Percentiles rank a stretch among this genome's conserved stretches.
Evolutionary conservation across 129 eudicot species (phyloP).

Genomic region (Ambrosia artemisiifolia): DNA sequence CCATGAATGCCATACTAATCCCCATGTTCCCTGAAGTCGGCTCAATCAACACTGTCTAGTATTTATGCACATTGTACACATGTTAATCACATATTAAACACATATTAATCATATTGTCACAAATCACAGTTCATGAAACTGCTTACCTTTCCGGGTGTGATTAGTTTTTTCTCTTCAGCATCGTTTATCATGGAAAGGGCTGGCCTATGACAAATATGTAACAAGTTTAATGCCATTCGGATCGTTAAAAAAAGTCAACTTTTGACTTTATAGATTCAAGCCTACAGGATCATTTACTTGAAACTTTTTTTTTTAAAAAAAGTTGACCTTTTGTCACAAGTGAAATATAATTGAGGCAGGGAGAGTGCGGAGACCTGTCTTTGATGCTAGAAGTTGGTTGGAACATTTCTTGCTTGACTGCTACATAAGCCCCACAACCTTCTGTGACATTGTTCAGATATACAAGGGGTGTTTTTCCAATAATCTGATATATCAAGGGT

Average conservation of each 20-base stretch:
- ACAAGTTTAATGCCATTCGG: neutral
- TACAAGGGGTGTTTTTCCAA: conserved; percentile 90
- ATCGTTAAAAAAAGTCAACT: neutral
- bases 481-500: conserved; percentile 49
- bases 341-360: too few species aligned
- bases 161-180: conserved; percentile 77
- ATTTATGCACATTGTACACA: neutral
- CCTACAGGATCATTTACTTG: too few species aligned
- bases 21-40: conserved; percentile 99
- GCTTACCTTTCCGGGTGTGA: conserved; percentile 77
- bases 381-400: conserved; percentile 98
- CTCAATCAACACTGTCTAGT: conserved; percentile 85
- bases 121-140: neutral
- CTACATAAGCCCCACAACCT: conserved; percentile 94
- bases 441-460: conserved; percentile 88
- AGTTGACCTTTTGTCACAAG: too few species aligned
- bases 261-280: neutral
- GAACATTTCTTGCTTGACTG: conserved; percentile 94
- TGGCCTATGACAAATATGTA: conserved; percentile 45
- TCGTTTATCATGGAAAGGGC: conserved; percentile 77
- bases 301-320: too few species aligned
- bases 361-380: conserved; percentile 56
- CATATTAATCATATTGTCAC: neutral
- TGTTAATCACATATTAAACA: neutral
- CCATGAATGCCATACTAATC: conserved; percentile 98